Conservation (phyloP, 2,329 filamentous ascomycete species). For the Lizonia empirigonia region DNA sequence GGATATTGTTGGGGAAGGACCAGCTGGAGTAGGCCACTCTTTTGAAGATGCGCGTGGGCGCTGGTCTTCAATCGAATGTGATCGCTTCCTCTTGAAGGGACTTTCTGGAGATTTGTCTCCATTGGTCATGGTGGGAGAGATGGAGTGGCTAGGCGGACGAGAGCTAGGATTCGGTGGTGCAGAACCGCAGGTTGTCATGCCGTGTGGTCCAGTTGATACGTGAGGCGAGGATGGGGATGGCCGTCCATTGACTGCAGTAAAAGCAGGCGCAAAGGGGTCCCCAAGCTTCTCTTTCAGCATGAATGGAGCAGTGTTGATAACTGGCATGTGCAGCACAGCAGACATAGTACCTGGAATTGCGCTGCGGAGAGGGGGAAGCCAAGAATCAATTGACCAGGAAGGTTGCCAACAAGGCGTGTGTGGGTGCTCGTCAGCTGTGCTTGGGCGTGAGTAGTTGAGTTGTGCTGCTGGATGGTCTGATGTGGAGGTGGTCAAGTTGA, state of each 20-base stretch:
- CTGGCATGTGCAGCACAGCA: constrained; percentile 37
- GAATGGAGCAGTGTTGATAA: constrained; percentile 27
- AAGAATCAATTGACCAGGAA: not conserved
- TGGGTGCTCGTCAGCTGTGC: not conserved
- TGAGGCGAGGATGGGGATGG: constrained; percentile 31
- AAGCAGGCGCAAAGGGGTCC: constrained; percentile 38
- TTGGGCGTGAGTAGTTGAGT: not conserved
- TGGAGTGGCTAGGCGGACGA: constrained; percentile 25
- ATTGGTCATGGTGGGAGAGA: constrained; percentile 29
- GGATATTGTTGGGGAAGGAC: constrained; percentile 6
- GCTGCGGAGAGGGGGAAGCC: not conserved
- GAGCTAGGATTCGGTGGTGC: constrained; percentile 18
- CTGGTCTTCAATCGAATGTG: constrained; percentile 41
- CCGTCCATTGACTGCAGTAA: constrained; percentile 46
- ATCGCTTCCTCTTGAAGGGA: constrained; percentile 68
- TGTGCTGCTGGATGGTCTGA: not conserved
- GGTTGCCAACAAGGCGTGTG: constrained; percentile 1
- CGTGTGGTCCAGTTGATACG: constrained; percentile 2
- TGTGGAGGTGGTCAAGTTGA: not conserved
- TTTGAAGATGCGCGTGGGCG: constrained; percentile 7
- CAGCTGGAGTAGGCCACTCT: constrained; percentile 8
- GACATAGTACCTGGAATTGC: constrained; percentile 36
- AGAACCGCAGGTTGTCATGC: constrained; percentile 7
- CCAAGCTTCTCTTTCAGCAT: constrained; percentile 37
- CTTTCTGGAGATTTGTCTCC: constrained; percentile 33